Conservation (phyloP, 495 filamentous ascomycete species). For the Xylaria castorea region DNA sequence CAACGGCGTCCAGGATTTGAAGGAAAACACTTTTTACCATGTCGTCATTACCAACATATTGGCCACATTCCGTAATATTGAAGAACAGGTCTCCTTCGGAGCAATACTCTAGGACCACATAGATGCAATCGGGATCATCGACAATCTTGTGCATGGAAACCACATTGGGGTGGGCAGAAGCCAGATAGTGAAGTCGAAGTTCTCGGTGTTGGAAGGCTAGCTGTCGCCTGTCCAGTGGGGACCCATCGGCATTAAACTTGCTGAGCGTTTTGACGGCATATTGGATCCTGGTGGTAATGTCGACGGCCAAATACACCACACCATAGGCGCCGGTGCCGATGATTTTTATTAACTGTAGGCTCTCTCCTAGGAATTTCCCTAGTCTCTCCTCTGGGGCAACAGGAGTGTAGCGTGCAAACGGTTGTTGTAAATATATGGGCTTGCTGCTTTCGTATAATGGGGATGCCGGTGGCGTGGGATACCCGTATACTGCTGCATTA, state of each 20-base stretch:
- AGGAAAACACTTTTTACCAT: slow-evolving; percentile 89
- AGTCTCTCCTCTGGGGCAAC: slow-evolving; percentile 79
- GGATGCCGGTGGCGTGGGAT: slow-evolving; percentile 60
- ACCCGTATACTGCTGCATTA: slow-evolving; percentile 60
- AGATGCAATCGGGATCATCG: slow-evolving; percentile 91
- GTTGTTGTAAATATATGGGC: slow-evolving; percentile 48
- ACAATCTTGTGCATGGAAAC: slow-evolving; percentile 94
- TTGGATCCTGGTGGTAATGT: slow-evolving; percentile 77
- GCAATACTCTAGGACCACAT: slow-evolving; percentile 96
- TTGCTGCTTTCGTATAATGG: slow-evolving; percentile 54
- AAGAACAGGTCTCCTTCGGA: slow-evolving; percentile 96
- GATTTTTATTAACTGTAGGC: slow-evolving; percentile 82
- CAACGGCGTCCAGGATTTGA: slow-evolving; percentile 96
- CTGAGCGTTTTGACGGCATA: slow-evolving; percentile 98
- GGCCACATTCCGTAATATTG: slow-evolving; percentile 93
- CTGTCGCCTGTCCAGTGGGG: slow-evolving; percentile 85
- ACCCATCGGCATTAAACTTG: slow-evolving; percentile 71
- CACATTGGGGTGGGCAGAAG: slow-evolving; percentile 88
- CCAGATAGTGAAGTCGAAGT: slow-evolving; percentile 88
- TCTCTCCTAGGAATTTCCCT: slow-evolving; percentile 81
- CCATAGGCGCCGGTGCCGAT: slow-evolving; percentile 96
- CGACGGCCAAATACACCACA: slow-evolving; percentile 92
- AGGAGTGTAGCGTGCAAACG: slow-evolving; percentile 50
- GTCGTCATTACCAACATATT: slow-evolving; percentile 90
- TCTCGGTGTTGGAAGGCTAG: slow-evolving; percentile 90